Evolutionary conservation across 2,329 filamentous ascomycete species (phyloP), one percentile per base, ranked within the genome.

Genomic region (Colletotrichum tabaci): DNA sequence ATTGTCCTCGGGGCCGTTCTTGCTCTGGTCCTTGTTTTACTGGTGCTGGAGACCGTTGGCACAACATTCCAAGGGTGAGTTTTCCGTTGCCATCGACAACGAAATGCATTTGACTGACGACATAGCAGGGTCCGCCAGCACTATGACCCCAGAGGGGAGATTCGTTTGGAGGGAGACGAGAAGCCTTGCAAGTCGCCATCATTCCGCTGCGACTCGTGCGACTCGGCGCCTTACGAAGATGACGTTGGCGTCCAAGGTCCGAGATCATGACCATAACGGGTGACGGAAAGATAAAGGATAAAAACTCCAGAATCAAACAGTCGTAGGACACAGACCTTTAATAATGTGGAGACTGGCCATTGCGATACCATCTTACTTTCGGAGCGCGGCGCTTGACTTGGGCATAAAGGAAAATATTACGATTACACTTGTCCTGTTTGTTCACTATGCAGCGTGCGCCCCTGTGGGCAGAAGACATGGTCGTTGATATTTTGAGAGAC

Each of bases 41-140:
- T 72, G 21, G 66, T 70, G 26, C 35, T 72, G 46, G 70, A 72
- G 66, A 66, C 67, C 15, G 56, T 72, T 35, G 66, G 70, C 35
- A 70, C 47, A 1, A 72, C 70, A 3, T 70, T 71, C 21, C 70
- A 72, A 52, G 70, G 70, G 70, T 72, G 46, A 61, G 68, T 57
- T 26, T 30, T 26, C 4, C 3, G n/a, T 8, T 4, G 6, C 10
- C 15, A 47, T 9, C n/a, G 9, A 21, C 13, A 7, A 47, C 23
- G 5, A 26, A 2, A 30, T 38, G 12, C 60, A 16, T 0, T 18
- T 21, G 3, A 61, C 40, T 71, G 18, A 71, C 18, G 0, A 12
- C 8, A 21, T 30, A 35, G 4, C 46, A 71, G 68, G 30, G 68
- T 71, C 21, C 68, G 68, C 47, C 55, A 44, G n/a, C 68, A 68